A percentile compares a stretch with the other conserved stretches of the same genome.
Conservation (phyloP, 371 early-diverging fungal genomes). For the Coemansia sp. region DNA sequence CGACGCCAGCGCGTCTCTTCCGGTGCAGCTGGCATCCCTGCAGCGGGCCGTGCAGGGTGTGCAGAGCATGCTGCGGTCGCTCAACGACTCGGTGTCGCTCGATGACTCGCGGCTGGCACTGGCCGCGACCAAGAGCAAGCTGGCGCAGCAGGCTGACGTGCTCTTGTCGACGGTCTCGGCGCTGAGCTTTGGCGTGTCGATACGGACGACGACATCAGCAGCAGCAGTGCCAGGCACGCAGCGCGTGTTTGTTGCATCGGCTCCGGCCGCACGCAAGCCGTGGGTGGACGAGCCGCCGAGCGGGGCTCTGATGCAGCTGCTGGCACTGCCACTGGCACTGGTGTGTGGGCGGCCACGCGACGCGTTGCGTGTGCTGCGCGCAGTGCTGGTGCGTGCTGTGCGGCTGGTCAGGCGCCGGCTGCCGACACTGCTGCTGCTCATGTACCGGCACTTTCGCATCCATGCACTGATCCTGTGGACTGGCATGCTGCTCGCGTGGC, state of each 20-base stretch:
- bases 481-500: conserved; percentile 31
- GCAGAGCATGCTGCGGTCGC: conserved; percentile 45
- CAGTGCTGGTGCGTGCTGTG: conserved; percentile 3
- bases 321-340: conserved; percentile 34
- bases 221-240: background rate
- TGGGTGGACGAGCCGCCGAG: background rate
- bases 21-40: conserved; percentile 45
- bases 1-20: conserved; percentile 6
- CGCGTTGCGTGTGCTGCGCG: conserved; percentile 6
- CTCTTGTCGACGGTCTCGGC: conserved; percentile 47
- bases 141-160: conserved; percentile 48
- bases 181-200: conserved; percentile 38
- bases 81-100: conserved; percentile 34
- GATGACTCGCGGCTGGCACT: conserved; percentile 37
- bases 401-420: conserved; percentile 9
- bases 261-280: background rate
- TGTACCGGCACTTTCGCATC: conserved; percentile 38
- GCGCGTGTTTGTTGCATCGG: conserved; percentile 1
- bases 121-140: conserved; percentile 32
- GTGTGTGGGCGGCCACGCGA: conserved; percentile 29
- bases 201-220: background rate
- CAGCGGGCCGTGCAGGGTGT: conserved; percentile 47
- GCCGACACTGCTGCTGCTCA: conserved; percentile 29
- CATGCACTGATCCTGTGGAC: conserved; percentile 38
- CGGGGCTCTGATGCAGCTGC: conserved; percentile 13